phyloP scores from a whole-genome alignment of 208 protist genomes.

The Acanthamoeba royreba region DNA sequence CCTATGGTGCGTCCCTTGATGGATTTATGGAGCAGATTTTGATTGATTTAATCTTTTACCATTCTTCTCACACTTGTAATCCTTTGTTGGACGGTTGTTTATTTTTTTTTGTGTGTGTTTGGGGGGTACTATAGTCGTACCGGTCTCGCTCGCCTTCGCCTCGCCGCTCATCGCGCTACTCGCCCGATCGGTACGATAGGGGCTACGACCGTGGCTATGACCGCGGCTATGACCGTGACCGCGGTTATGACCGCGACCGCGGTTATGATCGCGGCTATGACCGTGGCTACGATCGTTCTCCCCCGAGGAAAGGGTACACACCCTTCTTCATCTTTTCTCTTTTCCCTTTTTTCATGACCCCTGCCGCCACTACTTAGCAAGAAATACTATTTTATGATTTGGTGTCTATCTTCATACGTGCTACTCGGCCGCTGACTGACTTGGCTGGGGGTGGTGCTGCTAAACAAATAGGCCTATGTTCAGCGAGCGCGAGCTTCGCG shows the following conservation, averaged over 20 bases:
- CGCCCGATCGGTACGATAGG: too few species aligned
- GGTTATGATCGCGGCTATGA: neutral
- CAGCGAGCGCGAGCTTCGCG: conserved; percentile 49
- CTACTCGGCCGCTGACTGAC: neutral
- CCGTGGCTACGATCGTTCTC: too few species aligned
- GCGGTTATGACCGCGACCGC: neutral
- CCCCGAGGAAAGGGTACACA: neutral
- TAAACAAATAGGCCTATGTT: too few species aligned
- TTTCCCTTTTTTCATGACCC: neutral
- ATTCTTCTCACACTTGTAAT: too few species aligned
- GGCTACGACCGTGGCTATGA: neutral
- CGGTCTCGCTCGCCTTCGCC: conserved; percentile 25
- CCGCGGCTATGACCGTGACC: neutral
- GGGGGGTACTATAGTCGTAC: too few species aligned
- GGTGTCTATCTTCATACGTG: neutral
- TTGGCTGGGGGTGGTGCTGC: neutral
- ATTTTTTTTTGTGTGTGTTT: too few species aligned
- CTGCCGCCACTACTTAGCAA: neutral
- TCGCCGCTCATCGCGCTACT: neutral
- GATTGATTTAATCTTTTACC: too few species aligned
- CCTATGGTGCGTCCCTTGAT: too few species aligned
- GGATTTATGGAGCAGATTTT: too few species aligned
- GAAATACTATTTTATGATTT: too few species aligned
- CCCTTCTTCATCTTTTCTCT: neutral
- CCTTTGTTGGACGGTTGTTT: too few species aligned